Evolutionary conservation across 2,329 filamentous ascomycete species (phyloP).

Genomic region (Calonectria pseudoreteaudii): DNA sequence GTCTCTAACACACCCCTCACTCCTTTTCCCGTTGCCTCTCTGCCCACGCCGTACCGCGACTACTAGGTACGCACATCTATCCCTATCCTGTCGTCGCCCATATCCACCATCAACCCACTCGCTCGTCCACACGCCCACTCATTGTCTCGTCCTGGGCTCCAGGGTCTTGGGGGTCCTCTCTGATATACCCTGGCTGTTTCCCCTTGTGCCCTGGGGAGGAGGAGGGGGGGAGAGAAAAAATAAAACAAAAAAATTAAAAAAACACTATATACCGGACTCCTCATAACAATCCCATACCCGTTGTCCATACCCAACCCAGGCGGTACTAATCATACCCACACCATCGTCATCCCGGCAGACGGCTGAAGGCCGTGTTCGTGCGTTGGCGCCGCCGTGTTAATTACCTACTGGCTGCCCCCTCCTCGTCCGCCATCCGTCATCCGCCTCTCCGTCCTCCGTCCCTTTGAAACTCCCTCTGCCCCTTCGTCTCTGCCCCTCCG

Average conservation of each 20-base stretch:
- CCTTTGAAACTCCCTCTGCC: conserved; percentile 36
- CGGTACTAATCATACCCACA: conserved; percentile 6
- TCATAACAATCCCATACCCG: conserved; percentile 12
- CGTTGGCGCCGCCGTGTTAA: conserved; percentile 24
- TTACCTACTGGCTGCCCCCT: conserved; percentile 27
- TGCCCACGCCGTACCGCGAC: not conserved
- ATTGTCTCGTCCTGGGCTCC: conserved; percentile 10
- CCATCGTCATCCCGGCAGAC: conserved; percentile 11
- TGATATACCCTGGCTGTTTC: conserved; percentile 4
- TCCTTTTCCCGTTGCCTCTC: conserved; percentile 14
- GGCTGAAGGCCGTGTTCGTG: conserved; percentile 25
- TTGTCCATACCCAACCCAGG: conserved; percentile 8
- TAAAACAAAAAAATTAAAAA: not conserved
- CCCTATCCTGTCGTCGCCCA: conserved; percentile 13
- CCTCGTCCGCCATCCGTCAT: conserved; percentile 40
- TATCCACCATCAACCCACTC: conserved; percentile 29
- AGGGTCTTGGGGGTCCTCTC: conserved; percentile 9
- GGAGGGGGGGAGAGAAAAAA: not conserved
- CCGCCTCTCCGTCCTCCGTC: conserved; percentile 39
- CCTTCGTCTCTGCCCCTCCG: conserved; percentile 42
- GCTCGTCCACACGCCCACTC: conserved; percentile 7
- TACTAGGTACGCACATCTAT: conserved; percentile 9
- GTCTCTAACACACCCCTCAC: conserved; percentile 26
- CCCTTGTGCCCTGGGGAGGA: conserved; percentile 9
- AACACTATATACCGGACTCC: conserved; percentile 8